Conservation (phyloP, 1,139 yeast genomes). For the Yamadazyma taylorii region DNA sequence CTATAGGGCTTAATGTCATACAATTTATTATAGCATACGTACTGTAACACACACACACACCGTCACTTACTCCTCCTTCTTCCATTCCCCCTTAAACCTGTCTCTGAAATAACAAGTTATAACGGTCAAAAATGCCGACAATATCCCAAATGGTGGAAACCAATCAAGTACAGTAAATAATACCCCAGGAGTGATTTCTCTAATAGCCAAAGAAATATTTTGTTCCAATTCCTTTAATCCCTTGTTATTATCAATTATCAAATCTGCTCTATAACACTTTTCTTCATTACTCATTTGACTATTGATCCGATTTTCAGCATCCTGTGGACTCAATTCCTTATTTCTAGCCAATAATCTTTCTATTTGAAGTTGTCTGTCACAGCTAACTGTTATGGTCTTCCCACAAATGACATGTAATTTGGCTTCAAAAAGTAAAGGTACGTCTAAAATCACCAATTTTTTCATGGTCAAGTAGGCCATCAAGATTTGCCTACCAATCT, state of each 20-base stretch:
- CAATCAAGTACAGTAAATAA: conserved; percentile 61
- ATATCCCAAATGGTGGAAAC: conserved; percentile 51
- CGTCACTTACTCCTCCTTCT: background rate
- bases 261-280: conserved; percentile 62
- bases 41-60: background rate
- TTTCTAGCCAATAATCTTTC: conserved; percentile 66
- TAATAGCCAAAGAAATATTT: conserved; percentile 48
- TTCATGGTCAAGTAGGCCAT: conserved; percentile 51
- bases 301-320: conserved; percentile 68
- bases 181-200: conserved; percentile 48
- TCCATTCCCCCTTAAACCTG: conserved; percentile 18
- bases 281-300: conserved; percentile 72
- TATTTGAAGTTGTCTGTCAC: conserved; percentile 58
- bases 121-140: conserved; percentile 32
- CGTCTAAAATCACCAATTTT: conserved; percentile 74
- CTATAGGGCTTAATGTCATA: no score
- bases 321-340: conserved; percentile 61
- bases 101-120: conserved; percentile 21
- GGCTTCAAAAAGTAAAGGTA: conserved; percentile 86
- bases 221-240: conserved; percentile 47
- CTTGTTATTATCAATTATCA: conserved; percentile 65
- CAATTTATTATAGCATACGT: no score
- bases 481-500: conserved; percentile 59
- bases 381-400: conserved; percentile 63
- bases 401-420: conserved; percentile 75